These are phyloP conservation scores for Aspergillus vadensis DNA, from an alignment of 2,329 filamentous ascomycete genomes.

Conservation along the genomic window DNA sequence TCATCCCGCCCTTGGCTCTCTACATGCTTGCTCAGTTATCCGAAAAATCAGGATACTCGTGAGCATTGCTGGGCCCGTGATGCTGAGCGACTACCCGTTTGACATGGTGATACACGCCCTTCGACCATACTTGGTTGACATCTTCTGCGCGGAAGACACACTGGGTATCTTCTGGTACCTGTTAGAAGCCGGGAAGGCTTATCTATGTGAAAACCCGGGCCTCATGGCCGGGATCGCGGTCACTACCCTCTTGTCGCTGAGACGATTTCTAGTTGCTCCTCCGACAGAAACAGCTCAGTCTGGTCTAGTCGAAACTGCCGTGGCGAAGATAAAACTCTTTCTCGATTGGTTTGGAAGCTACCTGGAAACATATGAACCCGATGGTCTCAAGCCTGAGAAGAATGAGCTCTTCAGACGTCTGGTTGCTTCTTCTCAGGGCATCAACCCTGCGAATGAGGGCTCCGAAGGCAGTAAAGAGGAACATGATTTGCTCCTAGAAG, in stretches of 20 bases:
- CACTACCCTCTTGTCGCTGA: slow-evolving; percentile 76
- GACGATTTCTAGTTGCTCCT: slow-evolving; percentile 71
- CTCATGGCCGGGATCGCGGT: slow-evolving; percentile 81
- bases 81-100: slow-evolving; percentile 76
- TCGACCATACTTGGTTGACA: slow-evolving; percentile 74
- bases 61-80: slow-evolving; percentile 71
- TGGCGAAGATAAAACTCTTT: slow-evolving; percentile 74
- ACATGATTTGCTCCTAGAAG: slow-evolving; percentile 74
- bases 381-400: slow-evolving; percentile 51
- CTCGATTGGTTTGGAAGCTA: slow-evolving; percentile 76
- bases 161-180: slow-evolving; percentile 86
- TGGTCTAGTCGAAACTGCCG: slow-evolving; percentile 74
- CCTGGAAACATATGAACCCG: slow-evolving; percentile 63
- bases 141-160: slow-evolving; percentile 87
- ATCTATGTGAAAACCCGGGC: slow-evolving; percentile 67
- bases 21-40: slow-evolving; percentile 83
- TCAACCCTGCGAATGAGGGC: slow-evolving; percentile 69
- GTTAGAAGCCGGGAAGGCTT: slow-evolving; percentile 64
- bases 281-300: slow-evolving; percentile 83
- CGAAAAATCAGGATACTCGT: slow-evolving; percentile 83
- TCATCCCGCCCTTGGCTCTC: slow-evolving; percentile 77
- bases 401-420: slow-evolving; percentile 66
- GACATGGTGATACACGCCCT: slow-evolving; percentile 88
- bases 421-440: slow-evolving; percentile 66
- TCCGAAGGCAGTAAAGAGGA: slow-evolving; percentile 75